Percentiles rank a stretch among this genome's conserved stretches.
Evolutionary conservation across 371 early-diverging fungal species (phyloP).

Genomic region (Phascolomyces articulosus): DNA sequence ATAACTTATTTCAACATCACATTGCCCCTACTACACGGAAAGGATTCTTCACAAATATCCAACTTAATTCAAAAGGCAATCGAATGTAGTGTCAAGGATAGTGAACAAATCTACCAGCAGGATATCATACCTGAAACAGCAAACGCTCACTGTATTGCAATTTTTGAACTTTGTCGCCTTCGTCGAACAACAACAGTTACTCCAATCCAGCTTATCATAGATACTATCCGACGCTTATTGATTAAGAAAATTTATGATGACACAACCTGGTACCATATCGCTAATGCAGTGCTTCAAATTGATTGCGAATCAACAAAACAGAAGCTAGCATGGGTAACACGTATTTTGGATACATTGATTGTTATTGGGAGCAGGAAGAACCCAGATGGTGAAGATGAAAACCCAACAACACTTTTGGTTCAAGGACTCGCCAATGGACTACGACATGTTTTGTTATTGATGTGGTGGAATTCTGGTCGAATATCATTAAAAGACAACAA

Average conservation of each 20-base stretch:
- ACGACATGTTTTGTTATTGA: slow-evolving; percentile 5
- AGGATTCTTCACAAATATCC: neutral
- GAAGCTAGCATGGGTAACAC: slow-evolving; percentile 45
- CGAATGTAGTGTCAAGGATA: slow-evolving; percentile 21
- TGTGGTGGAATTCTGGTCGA: slow-evolving; percentile 7
- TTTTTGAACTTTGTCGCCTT: slow-evolving; percentile 34
- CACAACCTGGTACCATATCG: slow-evolving; percentile 25
- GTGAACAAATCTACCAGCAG: slow-evolving; percentile 6
- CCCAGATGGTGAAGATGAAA: neutral
- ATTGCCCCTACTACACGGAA: slow-evolving; percentile 14
- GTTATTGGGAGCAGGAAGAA: slow-evolving; percentile 28
- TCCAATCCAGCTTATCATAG: slow-evolving; percentile 16
- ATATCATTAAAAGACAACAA: neutral
- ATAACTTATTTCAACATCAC: slow-evolving; percentile 24
- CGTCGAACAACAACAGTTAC: slow-evolving; percentile 16
- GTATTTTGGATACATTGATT: slow-evolving; percentile 57
- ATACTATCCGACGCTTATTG: slow-evolving; percentile 23
- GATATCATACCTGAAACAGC: slow-evolving; percentile 14
- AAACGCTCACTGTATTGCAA: slow-evolving; percentile 20
- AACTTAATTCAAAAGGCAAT: slow-evolving; percentile 20
- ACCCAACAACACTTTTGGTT: neutral
- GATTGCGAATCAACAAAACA: slow-evolving; percentile 16
- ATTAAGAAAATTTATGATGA: slow-evolving; percentile 25
- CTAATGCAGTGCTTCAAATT: slow-evolving; percentile 15
- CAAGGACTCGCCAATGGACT: slow-evolving; percentile 14